phyloP scores from a whole-genome alignment of 2,329 filamentous ascomycete genomes.

The Pestalotiopsis sp. region DNA sequence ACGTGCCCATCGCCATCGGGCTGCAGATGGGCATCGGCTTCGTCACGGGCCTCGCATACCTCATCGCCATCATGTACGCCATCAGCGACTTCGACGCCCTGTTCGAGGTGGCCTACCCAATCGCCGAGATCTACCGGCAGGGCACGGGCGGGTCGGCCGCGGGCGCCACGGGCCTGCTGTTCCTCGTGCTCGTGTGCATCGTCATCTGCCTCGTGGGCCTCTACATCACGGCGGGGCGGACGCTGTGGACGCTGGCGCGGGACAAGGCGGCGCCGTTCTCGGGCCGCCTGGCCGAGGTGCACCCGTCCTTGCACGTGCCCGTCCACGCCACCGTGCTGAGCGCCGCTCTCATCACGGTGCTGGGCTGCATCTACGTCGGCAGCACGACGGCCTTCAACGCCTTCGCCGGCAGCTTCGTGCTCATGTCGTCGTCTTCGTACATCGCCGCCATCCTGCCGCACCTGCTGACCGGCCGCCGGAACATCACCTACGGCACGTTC shows the following conservation, averaged over 20 bases:
- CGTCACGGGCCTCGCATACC: conserved; percentile 50
- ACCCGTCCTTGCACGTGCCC: conserved; percentile 36
- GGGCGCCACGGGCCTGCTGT: conserved; percentile 43
- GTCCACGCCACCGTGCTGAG: conserved; percentile 53
- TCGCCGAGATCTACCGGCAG: conserved; percentile 49
- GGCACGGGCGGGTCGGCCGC: conserved; percentile 39
- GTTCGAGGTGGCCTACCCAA: conserved; percentile 44
- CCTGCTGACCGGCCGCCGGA: conserved; percentile 46
- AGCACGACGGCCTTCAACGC: conserved; percentile 69
- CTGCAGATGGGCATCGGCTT: conserved; percentile 54
- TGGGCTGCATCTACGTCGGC: conserved; percentile 69
- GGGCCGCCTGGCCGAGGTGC: conserved; percentile 21
- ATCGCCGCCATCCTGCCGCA: conserved; percentile 65
- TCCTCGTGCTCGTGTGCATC: conserved; percentile 35
- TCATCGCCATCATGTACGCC: conserved; percentile 54
- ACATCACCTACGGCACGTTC: conserved; percentile 60
- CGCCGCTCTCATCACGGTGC: conserved; percentile 46
- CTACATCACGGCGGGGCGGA: conserved; percentile 34
- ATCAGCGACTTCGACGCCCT: conserved; percentile 50
- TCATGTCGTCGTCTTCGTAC: conserved; percentile 50
- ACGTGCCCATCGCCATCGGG: conserved; percentile 40
- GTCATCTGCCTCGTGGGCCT: conserved; percentile 40
- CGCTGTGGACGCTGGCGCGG: conserved; percentile 43
- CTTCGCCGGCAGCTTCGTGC: conserved; percentile 55
- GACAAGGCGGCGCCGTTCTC: conserved; percentile 41